A percentile compares a stretch with the other conserved stretches of the same genome.
phyloP scores from a whole-genome alignment of 768 basidiomycete species.

The Leccinum rimulosum region DNA sequence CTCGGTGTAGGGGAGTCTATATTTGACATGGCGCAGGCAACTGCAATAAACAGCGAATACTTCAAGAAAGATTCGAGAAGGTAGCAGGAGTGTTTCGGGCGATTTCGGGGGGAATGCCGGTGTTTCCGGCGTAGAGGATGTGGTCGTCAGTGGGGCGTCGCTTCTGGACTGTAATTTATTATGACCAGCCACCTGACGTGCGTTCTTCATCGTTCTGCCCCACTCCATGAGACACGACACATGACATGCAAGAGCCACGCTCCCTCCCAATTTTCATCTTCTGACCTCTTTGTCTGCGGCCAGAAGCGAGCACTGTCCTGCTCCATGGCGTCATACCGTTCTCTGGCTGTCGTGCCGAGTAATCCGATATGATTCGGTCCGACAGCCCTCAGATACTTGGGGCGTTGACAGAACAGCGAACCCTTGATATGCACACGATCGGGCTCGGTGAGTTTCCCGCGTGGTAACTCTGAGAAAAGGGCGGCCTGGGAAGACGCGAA shows the following conservation, averaged over 20 bases:
- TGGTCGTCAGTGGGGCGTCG: conserved; percentile 9
- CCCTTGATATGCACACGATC: conserved; percentile 4
- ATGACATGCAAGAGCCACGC: conserved; percentile 11
- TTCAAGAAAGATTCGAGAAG: conserved; percentile 60
- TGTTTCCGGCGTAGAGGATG: conserved; percentile 10
- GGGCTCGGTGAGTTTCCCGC: background rate
- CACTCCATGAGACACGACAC: conserved; percentile 9
- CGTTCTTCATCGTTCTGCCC: conserved; percentile 21
- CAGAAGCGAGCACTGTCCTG: background rate
- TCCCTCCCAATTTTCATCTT: background rate
- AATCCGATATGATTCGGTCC: background rate
- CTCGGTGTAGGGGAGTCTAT: conserved; percentile 85
- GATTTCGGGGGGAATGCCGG: background rate
- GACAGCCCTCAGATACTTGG: background rate
- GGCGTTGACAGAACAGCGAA: background rate
- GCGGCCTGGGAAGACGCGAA: background rate
- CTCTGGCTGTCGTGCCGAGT: background rate
- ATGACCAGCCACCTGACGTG: conserved; percentile 20
- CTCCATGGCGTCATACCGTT: background rate
- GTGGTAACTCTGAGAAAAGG: background rate
- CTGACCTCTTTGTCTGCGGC: background rate
- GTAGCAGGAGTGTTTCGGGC: conserved; percentile 14
- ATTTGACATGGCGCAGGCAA: conserved; percentile 81
- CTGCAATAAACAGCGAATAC: conserved; percentile 83
- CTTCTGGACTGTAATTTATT: conserved; percentile 31